Percentiles rank a stretch among this genome's conserved stretches.
Evolutionary conservation across 768 basidiomycete species (phyloP).

Genomic region (Kwoniella europaea): DNA sequence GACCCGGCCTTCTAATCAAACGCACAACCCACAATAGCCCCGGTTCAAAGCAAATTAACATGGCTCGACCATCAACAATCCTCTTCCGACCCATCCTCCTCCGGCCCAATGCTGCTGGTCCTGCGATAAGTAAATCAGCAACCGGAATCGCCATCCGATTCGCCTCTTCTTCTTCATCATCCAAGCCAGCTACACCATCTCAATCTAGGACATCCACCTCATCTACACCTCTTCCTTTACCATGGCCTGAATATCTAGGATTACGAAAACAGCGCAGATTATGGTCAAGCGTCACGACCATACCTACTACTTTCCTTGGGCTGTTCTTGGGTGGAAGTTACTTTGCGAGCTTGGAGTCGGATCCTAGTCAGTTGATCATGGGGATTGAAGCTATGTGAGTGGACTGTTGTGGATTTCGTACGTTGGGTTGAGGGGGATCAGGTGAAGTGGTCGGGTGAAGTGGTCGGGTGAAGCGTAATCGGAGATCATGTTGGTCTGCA

Average conservation of each 20-base stretch:
- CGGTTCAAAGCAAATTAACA: neutral
- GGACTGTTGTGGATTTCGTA: neutral
- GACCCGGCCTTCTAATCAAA: too few relatives aligned
- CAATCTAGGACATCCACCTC: slow-evolving; percentile 28
- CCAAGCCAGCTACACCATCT: slow-evolving; percentile 19
- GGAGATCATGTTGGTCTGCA: too few relatives aligned
- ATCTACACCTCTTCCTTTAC: slow-evolving; percentile 36
- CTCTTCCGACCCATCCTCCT: slow-evolving; percentile 10
- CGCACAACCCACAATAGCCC: too few relatives aligned
- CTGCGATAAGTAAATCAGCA: slow-evolving; percentile 3
- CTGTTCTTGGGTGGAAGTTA: slow-evolving; percentile 51
- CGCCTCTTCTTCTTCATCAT: slow-evolving; percentile 19
- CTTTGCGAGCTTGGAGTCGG: slow-evolving; percentile 54
- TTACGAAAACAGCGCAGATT: slow-evolving; percentile 45
- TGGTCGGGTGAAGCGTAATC: too few relatives aligned
- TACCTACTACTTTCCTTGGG: slow-evolving; percentile 52
- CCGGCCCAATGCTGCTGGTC: neutral
- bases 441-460: too few relatives aligned
- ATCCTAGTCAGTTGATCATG: slow-evolving; percentile 55
- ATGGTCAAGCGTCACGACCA: slow-evolving; percentile 48
- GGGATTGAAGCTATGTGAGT: slow-evolving; percentile 57
- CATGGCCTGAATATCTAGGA: slow-evolving; percentile 56
- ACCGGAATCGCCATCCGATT: slow-evolving; percentile 7
- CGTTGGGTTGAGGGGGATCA: too few relatives aligned
- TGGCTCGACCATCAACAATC: neutral